Base-by-base conservation (phyloP, 2,329 filamentous ascomycete species). In the Spiromastix sp. region DNA sequence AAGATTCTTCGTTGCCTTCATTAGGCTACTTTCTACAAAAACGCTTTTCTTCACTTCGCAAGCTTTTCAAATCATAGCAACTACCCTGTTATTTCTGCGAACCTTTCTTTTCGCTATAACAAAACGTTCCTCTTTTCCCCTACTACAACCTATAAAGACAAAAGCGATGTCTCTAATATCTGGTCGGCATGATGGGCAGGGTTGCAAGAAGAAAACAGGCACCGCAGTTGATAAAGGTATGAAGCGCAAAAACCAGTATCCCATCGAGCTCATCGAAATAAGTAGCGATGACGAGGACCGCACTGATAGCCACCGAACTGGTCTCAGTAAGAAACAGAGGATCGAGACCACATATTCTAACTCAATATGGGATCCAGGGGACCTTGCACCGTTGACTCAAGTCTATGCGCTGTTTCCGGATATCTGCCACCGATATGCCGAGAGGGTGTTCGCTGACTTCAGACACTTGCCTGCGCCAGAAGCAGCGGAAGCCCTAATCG, bases 341-440 rank as follows among this genome's bases (percentile, higher is more conserved):
- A 16, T 12, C 4, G n/a, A 8, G 9, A 34, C 11, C 20, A 7
- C 12, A 21, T 34, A 5, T 17, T 11, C 10, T 12, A 27, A 13
- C 11, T n/a, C 25, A 11, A 20, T 13, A 36, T 11, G 26, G 28
- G 13, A 5, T 10, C 10, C 3, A 22, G 5, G 24, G 40, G 24
- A 16, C 38, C 22, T 51, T 56, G 32, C 21, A 24, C 7, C 21
- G 21, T 48, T 67, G 12, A 42, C 45, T 6, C 48, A 52, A n/a
- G 47, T 71, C 12, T 24, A 63, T 4, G 48, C 51, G 8, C 44
- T 71, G 6, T 70, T 71, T 36, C 68, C 68, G 6, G 65, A 64
- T 32, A 66, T 71, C 26, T 60, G 59, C 36, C 56, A 50, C 15
- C 48, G 59, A 8, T 59, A 66, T 44, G 56, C 70, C 15, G 44